Base-by-base conservation (phyloP, 495 filamentous ascomycete species). In the Margaritispora aquatica region DNA sequence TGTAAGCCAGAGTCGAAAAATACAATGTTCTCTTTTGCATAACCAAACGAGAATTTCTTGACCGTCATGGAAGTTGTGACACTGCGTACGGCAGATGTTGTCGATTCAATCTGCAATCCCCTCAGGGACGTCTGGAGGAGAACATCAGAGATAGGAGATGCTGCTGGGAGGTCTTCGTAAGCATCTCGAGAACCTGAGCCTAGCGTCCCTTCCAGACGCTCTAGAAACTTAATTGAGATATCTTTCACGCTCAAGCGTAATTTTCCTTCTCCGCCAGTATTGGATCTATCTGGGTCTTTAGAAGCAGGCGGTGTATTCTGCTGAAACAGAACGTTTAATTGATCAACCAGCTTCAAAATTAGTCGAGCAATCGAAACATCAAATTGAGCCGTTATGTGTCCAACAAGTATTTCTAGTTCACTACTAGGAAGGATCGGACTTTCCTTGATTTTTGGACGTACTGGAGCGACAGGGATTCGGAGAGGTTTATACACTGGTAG, bases 361-460 rank as follows among this genome's bases (percentile, higher is more conserved):
- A 92, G 73, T 68, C 86, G 86, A 0, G 83, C 87, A 5, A 83
- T 82, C 2, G 86, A 80, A 21, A 88, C 81, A 69, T 92, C 88
- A 60, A 88, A 84, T 50, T 81, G 81, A 1, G 84, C 56, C 19
- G 80, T 72, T 26, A 82, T 63, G 0, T 81, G 77, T 24, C 79
- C 80, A 49, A 89, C 59, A 34, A 81, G 75, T 20, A 89, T 64
- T 61, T 83, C 83, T 27, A 83, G 63, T 5, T 50, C 24, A 19
- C 29, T n/a, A 19, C 31, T 54, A 10, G 21, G 26, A 7, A 38
- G 20, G 27, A 21, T 24, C 17, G 46, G 13, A 9, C 50, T 15
- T 8, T 20, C 26, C 22, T 60, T 55, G 21, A 57, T 26, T n/a
- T 62, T 31, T 27, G 54, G 54, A 38, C 29, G 31, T n/a, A 44